A percentile compares a stretch with the other conserved stretches of the same genome.
Conservation (phyloP, 805 yeast species). For the Sungouiozyma ichnusensis region DNA sequence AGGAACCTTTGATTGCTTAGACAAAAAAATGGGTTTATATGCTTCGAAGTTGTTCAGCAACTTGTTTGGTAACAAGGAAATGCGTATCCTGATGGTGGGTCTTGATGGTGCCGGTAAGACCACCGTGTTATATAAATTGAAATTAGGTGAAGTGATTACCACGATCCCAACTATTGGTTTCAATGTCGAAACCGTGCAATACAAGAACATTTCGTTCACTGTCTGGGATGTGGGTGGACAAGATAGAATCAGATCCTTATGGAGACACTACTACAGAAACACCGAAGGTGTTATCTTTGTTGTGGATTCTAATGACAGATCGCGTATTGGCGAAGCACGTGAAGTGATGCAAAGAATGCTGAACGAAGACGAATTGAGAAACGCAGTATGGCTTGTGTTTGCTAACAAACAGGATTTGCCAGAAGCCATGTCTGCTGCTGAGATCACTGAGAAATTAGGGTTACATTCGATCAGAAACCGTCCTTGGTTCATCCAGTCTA, state of each 20-base stretch:
- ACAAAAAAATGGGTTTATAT: conserved; percentile 74
- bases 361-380: conserved; percentile 96
- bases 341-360: conserved; percentile 97
- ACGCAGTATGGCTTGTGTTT: conserved; percentile 87
- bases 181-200: conserved; percentile 95
- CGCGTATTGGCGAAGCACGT: conserved; percentile 95
- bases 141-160: conserved; percentile 91
- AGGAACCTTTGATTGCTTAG: background rate
- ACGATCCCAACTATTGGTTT: conserved; percentile 96
- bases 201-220: conserved; percentile 91
- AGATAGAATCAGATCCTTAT: conserved; percentile 94
- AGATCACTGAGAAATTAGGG: conserved; percentile 93
- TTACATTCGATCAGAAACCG: conserved; percentile 96
- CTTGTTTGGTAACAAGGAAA: conserved; percentile 94
- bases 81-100: conserved; percentile 98
- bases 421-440: conserved; percentile 98
- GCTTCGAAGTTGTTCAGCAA: conserved; percentile 89
- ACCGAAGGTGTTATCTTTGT: conserved; percentile 97
- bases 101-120: conserved; percentile 98
- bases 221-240: conserved; percentile 99
- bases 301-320: conserved; percentile 96
- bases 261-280: conserved; percentile 99
- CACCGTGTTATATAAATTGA: conserved; percentile 88
- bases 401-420: conserved; percentile 99
- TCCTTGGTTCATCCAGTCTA: conserved; percentile 98